These are phyloP conservation scores for Lachnellula subtilissima DNA, from an alignment of 2,329 filamentous ascomycete species.

Conservation along the genomic window DNA sequence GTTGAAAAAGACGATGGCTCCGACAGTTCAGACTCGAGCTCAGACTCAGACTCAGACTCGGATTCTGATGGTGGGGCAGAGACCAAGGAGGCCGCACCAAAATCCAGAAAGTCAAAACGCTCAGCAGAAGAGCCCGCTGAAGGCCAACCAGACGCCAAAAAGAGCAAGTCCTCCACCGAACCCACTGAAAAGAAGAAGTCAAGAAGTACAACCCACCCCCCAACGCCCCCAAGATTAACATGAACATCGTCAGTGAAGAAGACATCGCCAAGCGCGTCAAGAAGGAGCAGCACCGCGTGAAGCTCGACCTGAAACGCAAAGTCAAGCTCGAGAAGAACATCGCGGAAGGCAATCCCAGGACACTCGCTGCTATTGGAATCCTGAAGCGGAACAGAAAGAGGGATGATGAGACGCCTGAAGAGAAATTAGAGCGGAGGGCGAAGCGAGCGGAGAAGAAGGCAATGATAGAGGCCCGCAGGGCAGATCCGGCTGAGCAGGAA, in stretches of 20 bases:
- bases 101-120: constrained; percentile 4
- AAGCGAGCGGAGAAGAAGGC: constrained; percentile 3
- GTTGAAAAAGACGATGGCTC: neutral
- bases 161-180: neutral
- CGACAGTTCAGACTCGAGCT: constrained; percentile 6
- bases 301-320: neutral
- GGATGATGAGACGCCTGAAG: neutral
- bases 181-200: constrained; percentile 1
- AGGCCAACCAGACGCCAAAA: constrained; percentile 2
- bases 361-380: neutral
- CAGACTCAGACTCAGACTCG: constrained; percentile 7
- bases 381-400: neutral
- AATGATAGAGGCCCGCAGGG: constrained; percentile 2
- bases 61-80: constrained; percentile 8
- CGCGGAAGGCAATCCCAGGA: neutral
- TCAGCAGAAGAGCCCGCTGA: constrained; percentile 5
- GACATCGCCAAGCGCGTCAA: neutral
- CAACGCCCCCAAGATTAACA: neutral
- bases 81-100: constrained; percentile 4
- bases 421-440: neutral
- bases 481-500: neutral
- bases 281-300: neutral
- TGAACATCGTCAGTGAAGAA: neutral
- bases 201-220: neutral
- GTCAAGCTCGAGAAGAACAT: neutral